Conservation (phyloP, 78 protist species). For the Dictyostelium brefeldianum region DNA sequence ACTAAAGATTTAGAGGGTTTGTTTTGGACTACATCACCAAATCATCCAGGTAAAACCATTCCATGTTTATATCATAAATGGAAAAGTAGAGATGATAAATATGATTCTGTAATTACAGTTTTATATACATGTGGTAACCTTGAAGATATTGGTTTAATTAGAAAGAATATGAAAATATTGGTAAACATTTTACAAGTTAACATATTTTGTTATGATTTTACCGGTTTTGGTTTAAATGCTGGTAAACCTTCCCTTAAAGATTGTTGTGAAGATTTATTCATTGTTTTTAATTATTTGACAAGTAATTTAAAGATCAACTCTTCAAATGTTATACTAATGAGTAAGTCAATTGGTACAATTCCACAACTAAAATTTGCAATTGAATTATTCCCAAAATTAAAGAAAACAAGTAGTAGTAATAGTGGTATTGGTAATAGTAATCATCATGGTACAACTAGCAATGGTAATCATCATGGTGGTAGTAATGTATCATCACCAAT, state of each 20-base stretch:
- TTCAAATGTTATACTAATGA: slow-evolving; percentile 60
- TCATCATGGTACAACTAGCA: neutral
- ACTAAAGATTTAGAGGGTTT: slow-evolving; percentile 51
- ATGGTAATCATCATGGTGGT: too few species aligned
- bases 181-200: slow-evolving; percentile 44
- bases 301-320: slow-evolving; percentile 35
- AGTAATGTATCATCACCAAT: neutral
- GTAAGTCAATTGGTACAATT: slow-evolving; percentile 72
- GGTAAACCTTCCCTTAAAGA: slow-evolving; percentile 68
- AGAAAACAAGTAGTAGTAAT: neutral
- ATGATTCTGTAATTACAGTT: slow-evolving; percentile 29
- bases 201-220: slow-evolving; percentile 57
- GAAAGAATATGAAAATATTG: slow-evolving; percentile 43
- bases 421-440: neutral
- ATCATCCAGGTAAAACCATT: slow-evolving; percentile 17
- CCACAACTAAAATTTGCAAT: slow-evolving; percentile 48
- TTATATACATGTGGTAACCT: slow-evolving; percentile 55
- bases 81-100: slow-evolving; percentile 37
- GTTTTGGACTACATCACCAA: slow-evolving; percentile 15
- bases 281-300: slow-evolving; percentile 52
- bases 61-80: slow-evolving; percentile 72
- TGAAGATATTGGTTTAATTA: slow-evolving; percentile 59
- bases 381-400: slow-evolving; percentile 31
- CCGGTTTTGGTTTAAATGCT: slow-evolving; percentile 66
- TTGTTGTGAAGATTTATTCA: slow-evolving; percentile 23